A percentile compares a stretch with the other conserved stretches of the same genome.
These are phyloP conservation scores for Lactarius sanguifluus DNA, from an alignment of 768 basidiomycete genomes.

Conservation along the genomic window DNA sequence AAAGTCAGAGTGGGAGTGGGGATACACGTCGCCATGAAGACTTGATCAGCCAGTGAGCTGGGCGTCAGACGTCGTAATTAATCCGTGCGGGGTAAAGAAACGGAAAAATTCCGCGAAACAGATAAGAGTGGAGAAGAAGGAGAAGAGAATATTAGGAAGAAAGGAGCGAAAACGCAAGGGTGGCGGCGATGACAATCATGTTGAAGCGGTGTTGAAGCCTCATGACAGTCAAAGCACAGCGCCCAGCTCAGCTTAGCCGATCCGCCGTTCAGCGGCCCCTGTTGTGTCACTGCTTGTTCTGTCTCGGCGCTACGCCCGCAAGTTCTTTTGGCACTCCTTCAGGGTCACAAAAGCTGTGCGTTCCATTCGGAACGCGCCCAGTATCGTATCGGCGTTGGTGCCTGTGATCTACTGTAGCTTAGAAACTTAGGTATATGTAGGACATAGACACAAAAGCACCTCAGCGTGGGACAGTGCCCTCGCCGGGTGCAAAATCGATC, in stretches of 20 bases:
- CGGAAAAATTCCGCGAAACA: background rate
- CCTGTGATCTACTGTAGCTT: slow-evolving; percentile 5
- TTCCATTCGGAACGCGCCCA: background rate
- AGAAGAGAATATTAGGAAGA: background rate
- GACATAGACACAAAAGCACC: background rate
- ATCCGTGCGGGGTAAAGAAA: slow-evolving; percentile 5
- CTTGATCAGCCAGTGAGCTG: background rate
- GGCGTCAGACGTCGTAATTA: slow-evolving; percentile 8
- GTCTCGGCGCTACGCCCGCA: slow-evolving; percentile 14
- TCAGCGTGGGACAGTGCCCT: slow-evolving; percentile 1
- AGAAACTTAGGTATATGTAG: background rate
- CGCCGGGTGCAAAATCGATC: background rate
- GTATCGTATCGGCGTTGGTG: background rate
- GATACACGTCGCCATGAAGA: slow-evolving; percentile 23
- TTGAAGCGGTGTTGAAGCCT: slow-evolving; percentile 8
- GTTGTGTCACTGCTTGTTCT: background rate
- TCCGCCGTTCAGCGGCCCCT: background rate
- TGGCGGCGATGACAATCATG: slow-evolving; percentile 19
- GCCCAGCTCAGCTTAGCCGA: background rate
- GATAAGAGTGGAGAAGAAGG: background rate
- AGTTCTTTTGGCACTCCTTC: background rate
- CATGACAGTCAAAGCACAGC: slow-evolving; percentile 1
- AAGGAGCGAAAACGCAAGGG: background rate
- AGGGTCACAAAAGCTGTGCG: slow-evolving; percentile 3
- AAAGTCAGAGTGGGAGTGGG: slow-evolving; percentile 23